Evolutionary conservation across 2,329 filamentous ascomycete genomes (phyloP), one percentile per base, ranked within the genome.

Genomic region (Colletotrichum gloeosporioides): DNA sequence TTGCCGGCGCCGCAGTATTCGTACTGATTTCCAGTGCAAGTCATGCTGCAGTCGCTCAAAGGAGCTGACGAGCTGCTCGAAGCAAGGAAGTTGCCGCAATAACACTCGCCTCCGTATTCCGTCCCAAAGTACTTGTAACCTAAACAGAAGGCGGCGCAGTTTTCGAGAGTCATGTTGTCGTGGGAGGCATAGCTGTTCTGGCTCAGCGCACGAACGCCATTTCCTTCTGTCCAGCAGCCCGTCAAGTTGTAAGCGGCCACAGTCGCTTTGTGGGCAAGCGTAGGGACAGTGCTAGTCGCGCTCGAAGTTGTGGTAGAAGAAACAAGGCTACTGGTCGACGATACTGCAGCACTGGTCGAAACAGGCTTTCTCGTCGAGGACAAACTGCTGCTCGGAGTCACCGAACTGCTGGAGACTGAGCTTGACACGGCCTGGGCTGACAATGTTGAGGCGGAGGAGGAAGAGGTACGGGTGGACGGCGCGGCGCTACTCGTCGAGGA

Each of bases 191-290:
- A 83, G 8, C 78, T 74, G n/a, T 71, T 78, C 39, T 81, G 80
- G 27, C 76, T 72, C 13, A 88, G 82, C 4, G 86, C 85, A 16
- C 86, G 83, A 29, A 79, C 81, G 6, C 81, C 82, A 12, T 80
- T 75, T 15, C 83, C 82, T 72, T 88, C 85, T 4, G 82, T 83
- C 82, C 84, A 87, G 81, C 87, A 88, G 39, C 86, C 86, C 18
- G 84, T 80, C 27, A 86, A 80, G 9, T 79, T 80, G 77, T 84
- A 86, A 36, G 79, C 77, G 8, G 79, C 75, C 9, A 84, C 77
- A 10, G 80, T 82, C 1, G 84, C 82, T 62, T 80, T 81, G 53
- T 85, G 79, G n/a, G 78, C 77, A 6, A 78, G 78, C 4, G 79
- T 68, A 1, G 79, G 66, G 7, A 53, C 27, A 31, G 62, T 63